Base-by-base conservation (phyloP, 345 rosid genomes). In the Ceriops decandra region DNA sequence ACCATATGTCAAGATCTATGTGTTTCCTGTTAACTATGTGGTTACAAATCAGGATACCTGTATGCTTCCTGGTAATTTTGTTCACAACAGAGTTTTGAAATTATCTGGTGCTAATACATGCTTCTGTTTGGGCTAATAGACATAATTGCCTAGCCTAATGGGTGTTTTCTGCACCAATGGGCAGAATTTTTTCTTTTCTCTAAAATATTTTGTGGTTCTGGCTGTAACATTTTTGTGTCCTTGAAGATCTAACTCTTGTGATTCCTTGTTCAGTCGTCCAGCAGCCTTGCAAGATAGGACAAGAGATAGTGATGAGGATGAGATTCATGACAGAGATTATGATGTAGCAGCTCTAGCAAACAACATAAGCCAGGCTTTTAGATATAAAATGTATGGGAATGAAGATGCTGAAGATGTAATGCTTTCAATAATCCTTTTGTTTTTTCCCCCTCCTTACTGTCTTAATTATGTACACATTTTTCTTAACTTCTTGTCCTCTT, bases 341-440 rank as follows among this genome's bases (percentile, higher is more conserved):
- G 96, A 91, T 83, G 97, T 95, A 79, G 93, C 96, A 49, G 93
- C 96, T 76, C 84, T 95, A 62, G 96, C 99, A 4, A 95, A 90
- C 76, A 88, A 92, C 76, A 76, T 95, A 76, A 95, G 82, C 73
- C 93, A 95, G 79, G 92, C 97, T 76, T 90, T 92, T 77, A 87
- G 86, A 69, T 92, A 95, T 84, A 87, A 90, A 79, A 90, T 86
- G 53, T 92, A 95, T 64, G 98, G 90, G 82, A 91, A 87, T 59
- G 87, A 84, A 65, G 93, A 86, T 57, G 77, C 82, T 61, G 97
- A 90, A 85, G 97, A 90, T 49, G 57, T 67, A 30, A 5, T 47
- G 51, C 26, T 54, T 54, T 42, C 52, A 24, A 52, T 46, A 42
- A 24, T 32, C 17, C 28, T 1, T 27, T 27, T 13, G 26, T 9